These are phyloP conservation scores for Erucastrum elatum DNA, from an alignment of 345 rosid genomes.

Conservation along the genomic window DNA sequence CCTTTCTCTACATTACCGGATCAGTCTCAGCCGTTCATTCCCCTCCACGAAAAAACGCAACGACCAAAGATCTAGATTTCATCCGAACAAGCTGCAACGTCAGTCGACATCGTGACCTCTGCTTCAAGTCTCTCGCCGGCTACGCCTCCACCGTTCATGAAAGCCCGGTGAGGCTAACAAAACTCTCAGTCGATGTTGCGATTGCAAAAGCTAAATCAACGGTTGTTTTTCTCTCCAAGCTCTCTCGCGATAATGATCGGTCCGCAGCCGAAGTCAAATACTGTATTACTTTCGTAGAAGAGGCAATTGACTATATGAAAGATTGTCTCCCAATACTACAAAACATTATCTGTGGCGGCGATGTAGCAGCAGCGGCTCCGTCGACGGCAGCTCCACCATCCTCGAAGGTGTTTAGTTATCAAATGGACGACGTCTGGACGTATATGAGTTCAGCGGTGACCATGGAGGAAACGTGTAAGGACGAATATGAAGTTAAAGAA, in stretches of 20 bases:
- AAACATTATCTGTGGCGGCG: conserved; percentile 37
- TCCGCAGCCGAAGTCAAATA: conserved; percentile 64
- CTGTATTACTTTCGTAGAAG: conserved; percentile 72
- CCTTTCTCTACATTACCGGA: conserved; percentile 38
- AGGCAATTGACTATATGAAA: conserved; percentile 78
- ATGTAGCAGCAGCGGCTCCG: conserved; percentile 9
- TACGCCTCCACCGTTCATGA: conserved; percentile 56
- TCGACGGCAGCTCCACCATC: conserved; percentile 12
- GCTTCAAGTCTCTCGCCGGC: conserved; percentile 64
- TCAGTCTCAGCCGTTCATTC: conserved; percentile 33
- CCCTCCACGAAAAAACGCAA: conserved; percentile 16
- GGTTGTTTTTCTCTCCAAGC: conserved; percentile 56
- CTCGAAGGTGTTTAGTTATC: conserved; percentile 53
- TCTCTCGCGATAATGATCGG: conserved; percentile 39
- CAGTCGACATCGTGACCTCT: conserved; percentile 73
- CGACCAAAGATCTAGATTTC: conserved; percentile 52
- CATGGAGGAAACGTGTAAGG: conserved; percentile 84
- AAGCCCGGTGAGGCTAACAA: conserved; percentile 65
- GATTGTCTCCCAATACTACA: conserved; percentile 79
- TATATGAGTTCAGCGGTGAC: conserved; percentile 93
- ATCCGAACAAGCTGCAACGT: conserved; percentile 76
- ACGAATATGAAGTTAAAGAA: conserved; percentile 59
- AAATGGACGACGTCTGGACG: conserved; percentile 79
- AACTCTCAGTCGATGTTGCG: conserved; percentile 57
- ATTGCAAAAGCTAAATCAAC: conserved; percentile 51